Percentiles rank a stretch among this genome's conserved stretches.
These are phyloP conservation scores for Gremmenia infestans DNA, from an alignment of 2,329 filamentous ascomycete genomes.

Conservation along the genomic window DNA sequence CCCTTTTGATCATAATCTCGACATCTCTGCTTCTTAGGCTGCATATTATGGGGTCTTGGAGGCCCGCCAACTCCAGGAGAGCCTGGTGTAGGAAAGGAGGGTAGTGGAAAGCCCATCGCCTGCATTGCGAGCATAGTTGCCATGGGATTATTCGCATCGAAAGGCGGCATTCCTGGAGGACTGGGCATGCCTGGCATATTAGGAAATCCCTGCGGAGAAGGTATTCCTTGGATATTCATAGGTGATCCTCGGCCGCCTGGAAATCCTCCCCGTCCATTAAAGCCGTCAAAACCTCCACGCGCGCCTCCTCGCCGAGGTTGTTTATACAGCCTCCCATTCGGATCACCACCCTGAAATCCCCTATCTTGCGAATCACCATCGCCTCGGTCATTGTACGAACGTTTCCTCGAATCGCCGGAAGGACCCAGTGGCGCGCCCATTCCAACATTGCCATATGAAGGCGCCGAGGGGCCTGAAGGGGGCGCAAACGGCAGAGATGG, in stretches of 20 bases:
- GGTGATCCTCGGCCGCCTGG: conserved; percentile 16
- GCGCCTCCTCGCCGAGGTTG: conserved; percentile 50
- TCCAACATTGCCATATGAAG: conserved; percentile 20
- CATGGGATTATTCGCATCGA: conserved; percentile 58
- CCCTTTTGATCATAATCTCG: conserved; percentile 69
- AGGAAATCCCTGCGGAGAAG: conserved; percentile 14
- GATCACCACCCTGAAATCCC: conserved; percentile 29
- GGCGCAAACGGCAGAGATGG: conserved; percentile 23
- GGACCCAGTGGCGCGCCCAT: conserved; percentile 19
- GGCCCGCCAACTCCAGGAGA: conserved; percentile 3
- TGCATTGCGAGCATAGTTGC: conserved; percentile 59
- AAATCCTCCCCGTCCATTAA: conserved; percentile 34
- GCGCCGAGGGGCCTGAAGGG: conserved; percentile 25
- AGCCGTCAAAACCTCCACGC: conserved; percentile 17
- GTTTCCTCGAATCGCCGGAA: conserved; percentile 41
- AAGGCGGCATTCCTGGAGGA: conserved; percentile 35
- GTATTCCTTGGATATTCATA: conserved; percentile 13
- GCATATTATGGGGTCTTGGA: background rate
- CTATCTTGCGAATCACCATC: conserved; percentile 36
- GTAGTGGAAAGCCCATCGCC: conserved; percentile 47
- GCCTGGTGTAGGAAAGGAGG: conserved; percentile 27
- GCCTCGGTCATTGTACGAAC: conserved; percentile 50
- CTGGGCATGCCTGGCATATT: conserved; percentile 25
- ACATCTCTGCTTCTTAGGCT: conserved; percentile 43
- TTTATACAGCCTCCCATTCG: conserved; percentile 48